Evolutionary conservation across 2,329 filamentous ascomycete species (phyloP).

Genomic region (Nothophaeocryptopus gaeumannii): DNA sequence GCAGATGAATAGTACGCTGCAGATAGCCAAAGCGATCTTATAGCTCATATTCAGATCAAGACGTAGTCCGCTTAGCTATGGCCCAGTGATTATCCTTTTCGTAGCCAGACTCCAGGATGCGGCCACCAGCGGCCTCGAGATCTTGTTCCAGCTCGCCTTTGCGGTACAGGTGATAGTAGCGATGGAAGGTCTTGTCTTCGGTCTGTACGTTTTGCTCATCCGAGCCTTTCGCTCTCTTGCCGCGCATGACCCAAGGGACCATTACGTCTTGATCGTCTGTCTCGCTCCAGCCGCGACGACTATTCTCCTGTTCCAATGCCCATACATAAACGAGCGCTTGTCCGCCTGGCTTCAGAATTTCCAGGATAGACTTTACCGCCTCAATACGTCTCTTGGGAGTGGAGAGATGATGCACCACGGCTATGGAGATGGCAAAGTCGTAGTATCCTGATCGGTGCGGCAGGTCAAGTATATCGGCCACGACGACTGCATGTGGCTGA

Average conservation of each 20-base stretch:
- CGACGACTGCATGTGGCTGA: slow-evolving; percentile 63
- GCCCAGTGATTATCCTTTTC: slow-evolving; percentile 99
- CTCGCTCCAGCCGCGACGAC: slow-evolving; percentile 84
- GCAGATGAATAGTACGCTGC: no score
- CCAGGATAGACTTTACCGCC: slow-evolving; percentile 69
- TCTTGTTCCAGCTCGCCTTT: slow-evolving; percentile 84
- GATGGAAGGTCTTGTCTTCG: slow-evolving; percentile 63
- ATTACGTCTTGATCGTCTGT: slow-evolving; percentile 83
- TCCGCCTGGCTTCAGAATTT: slow-evolving; percentile 59
- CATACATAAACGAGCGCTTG: slow-evolving; percentile 84
- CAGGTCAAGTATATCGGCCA: slow-evolving; percentile 79
- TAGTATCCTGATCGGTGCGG: slow-evolving; percentile 67
- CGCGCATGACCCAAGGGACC: slow-evolving; percentile 83
- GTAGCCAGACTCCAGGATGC: slow-evolving; percentile 76
- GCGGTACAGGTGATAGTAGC: slow-evolving; percentile 92
- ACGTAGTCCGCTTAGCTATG: slow-evolving; percentile 1
- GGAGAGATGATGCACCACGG: slow-evolving; percentile 90
- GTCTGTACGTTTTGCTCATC: slow-evolving; percentile 10
- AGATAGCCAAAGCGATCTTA: no score
- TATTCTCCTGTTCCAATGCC: slow-evolving; percentile 87
- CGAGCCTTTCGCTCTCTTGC: slow-evolving; percentile 33
- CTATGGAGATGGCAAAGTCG: slow-evolving; percentile 92
- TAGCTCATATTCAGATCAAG: no score
- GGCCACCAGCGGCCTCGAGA: slow-evolving; percentile 69
- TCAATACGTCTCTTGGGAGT: slow-evolving; percentile 69